Conservation (phyloP, 257 asterid species). For the Primulina huaijiensis region DNA sequence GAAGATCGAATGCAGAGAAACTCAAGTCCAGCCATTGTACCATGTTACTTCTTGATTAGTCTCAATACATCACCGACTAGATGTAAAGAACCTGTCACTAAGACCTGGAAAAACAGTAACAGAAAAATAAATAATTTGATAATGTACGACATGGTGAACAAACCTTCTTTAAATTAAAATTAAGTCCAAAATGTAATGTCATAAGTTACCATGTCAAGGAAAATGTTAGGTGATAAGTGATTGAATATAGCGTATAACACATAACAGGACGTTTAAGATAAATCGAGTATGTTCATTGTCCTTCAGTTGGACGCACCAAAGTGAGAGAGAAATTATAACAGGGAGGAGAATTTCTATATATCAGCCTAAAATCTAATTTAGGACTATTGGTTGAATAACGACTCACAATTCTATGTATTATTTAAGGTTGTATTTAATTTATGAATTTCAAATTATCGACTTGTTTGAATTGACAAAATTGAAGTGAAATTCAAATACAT, state of each 20-base stretch:
- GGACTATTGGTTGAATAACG: not conserved
- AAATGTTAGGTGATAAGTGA: not conserved
- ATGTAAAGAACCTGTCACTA: constrained; percentile 90
- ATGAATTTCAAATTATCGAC: too few relatives aligned
- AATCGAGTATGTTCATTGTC: too few relatives aligned
- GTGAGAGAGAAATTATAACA: too few relatives aligned
- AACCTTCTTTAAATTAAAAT: not conserved
- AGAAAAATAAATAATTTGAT: not conserved
- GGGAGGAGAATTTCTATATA: not conserved
- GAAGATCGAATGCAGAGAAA: constrained; percentile 12
- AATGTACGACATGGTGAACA: not conserved
- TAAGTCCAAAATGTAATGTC: not conserved
- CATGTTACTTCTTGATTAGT: constrained; percentile 62
- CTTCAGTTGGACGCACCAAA: not conserved
- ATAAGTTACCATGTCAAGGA: not conserved
- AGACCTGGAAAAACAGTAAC: constrained; percentile 47
- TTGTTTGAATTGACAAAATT: too few relatives aligned
- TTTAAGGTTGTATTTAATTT: not conserved
- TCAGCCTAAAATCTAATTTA: not conserved
- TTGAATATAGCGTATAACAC: not conserved
- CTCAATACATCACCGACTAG: constrained; percentile 80
- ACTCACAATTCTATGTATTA: not conserved
- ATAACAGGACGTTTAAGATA: too few relatives aligned
- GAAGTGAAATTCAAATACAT: too few relatives aligned
- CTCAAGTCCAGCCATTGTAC: not conserved